phyloP scores from a whole-genome alignment of 73 alveolate genomes.

The Paramecium pentaurelia region DNA sequence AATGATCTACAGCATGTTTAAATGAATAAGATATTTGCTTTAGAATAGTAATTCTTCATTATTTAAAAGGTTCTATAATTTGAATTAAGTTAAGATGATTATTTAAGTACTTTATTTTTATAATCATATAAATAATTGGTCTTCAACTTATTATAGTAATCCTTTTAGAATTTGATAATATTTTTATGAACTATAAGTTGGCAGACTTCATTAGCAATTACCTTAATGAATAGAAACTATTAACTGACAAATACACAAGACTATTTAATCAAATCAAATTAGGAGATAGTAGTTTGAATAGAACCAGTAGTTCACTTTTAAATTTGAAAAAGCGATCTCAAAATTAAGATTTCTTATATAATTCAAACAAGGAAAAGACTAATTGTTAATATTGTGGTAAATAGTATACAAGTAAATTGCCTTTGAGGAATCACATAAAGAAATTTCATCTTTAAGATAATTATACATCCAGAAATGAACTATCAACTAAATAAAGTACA shows the following conservation, averaged over 20 bases:
- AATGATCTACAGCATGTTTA: too few species aligned
- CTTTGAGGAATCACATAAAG: not conserved
- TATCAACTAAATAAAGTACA: not conserved
- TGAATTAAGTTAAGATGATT: not conserved
- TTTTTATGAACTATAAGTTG: not conserved
- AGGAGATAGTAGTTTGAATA: not conserved
- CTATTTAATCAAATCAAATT: not conserved
- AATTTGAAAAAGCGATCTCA: not conserved
- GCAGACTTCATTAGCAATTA: not conserved
- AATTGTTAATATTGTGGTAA: not conserved
- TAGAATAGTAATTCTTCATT: not conserved
- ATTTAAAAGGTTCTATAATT: conserved; percentile 18
- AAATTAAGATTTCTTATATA: not conserved
- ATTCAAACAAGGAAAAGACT: not conserved
- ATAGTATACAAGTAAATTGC: not conserved
- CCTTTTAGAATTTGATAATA: not conserved
- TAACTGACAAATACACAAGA: not conserved
- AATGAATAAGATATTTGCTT: too few species aligned
- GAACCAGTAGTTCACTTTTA: not conserved
- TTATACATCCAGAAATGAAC: not conserved
- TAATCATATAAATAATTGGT: not conserved
- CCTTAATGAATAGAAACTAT: not conserved
- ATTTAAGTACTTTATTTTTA: not conserved
- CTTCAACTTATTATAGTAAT: not conserved
- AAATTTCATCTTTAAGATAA: not conserved